Percentiles rank a stretch among this genome's conserved stretches.
Conservation (phyloP, 495 filamentous ascomycete species). For the Chaetomium fimeti region DNA sequence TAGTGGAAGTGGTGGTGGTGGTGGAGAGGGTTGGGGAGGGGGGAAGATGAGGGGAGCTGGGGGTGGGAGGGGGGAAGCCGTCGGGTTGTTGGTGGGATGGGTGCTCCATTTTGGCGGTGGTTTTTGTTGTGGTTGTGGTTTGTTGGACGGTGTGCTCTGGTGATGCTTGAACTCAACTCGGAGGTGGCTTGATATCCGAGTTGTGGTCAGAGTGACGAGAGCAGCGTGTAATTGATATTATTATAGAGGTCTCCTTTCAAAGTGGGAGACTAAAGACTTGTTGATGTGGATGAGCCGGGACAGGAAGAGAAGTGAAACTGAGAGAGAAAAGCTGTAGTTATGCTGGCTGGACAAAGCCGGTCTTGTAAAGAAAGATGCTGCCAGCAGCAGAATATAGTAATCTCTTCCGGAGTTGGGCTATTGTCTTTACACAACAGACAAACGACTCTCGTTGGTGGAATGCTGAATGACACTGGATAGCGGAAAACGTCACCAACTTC, state of each 20-base stretch:
- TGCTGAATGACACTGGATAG: slow-evolving; percentile 1
- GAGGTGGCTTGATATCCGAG: background rate
- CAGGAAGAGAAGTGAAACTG: slow-evolving; percentile 2
- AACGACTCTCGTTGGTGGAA: slow-evolving; percentile 8
- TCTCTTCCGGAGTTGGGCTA: slow-evolving; percentile 19
- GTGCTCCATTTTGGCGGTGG: slow-evolving; percentile 22
- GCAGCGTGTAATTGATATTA: background rate
- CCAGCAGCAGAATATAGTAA: slow-evolving; percentile 23
- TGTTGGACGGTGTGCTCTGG: background rate
- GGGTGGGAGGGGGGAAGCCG: background rate
- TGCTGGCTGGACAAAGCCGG: background rate
- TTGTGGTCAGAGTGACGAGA: background rate
- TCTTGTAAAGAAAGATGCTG: slow-evolving; percentile 11
- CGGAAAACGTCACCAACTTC: background rate
- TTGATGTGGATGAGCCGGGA: background rate
- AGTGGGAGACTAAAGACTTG: background rate
- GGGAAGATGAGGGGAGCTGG: too few species aligned
- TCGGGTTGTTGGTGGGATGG: slow-evolving; percentile 14
- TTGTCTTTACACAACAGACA: slow-evolving; percentile 5
- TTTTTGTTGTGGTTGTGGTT: slow-evolving; percentile 5
- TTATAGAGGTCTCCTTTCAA: background rate
- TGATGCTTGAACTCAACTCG: background rate
- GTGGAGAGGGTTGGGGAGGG: too few species aligned
- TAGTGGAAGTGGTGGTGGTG: background rate
- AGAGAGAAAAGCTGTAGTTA: slow-evolving; percentile 14